Base-by-base conservation (phyloP, 805 yeast genomes). In the Kluyveromyces dobzhanskii region DNA sequence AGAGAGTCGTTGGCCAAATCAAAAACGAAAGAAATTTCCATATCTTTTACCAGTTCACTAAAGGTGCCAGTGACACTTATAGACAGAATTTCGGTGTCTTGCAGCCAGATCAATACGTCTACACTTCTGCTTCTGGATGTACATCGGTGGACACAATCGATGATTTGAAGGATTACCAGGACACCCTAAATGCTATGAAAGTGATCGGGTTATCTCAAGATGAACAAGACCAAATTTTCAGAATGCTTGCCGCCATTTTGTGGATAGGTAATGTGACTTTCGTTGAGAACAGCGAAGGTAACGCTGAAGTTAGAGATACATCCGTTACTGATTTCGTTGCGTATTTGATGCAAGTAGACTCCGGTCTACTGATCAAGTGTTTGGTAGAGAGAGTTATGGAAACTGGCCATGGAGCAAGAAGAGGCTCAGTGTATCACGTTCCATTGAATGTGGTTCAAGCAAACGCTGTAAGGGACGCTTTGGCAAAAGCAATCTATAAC, bases 241-340 rank as follows among this genome's bases (percentile, higher is more conserved):
- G 88, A 56, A 67, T 87, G 56, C 67, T 92, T 46, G 80, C 97
- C 6, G 76, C 87, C 10, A 75, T 92, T 41, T 66, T 92, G 44
- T 92, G 98, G 98, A 76, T 90, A 39, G 99, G 99, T 50, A 92
- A 92, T 59, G 69, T 92, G 35, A 71, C 87, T 6, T 92, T 92
- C 55, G 68, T 68, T 3, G 97, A 90, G 62, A 82, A 86, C 55
- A 92, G 78, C 25, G 85, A 78, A 46, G 96, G 96, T 11, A 84
- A 85, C 53, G 82, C 97, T 0, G 70, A 73, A 30, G 73, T 92
- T 17, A 71, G 85, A 34, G 99, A 92, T 56, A 71, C 79, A 3
- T 80, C 90, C 10, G 97, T 92, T n/a, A 84, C 96, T 3, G 84
- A 85, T 51, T 92, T 90, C 61, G 94, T 88, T 34, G 97, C 96